Evolutionary conservation across 768 basidiomycete species (phyloP), one percentile per base, ranked within the genome.

Genomic region (Dioszegia crocea): DNA sequence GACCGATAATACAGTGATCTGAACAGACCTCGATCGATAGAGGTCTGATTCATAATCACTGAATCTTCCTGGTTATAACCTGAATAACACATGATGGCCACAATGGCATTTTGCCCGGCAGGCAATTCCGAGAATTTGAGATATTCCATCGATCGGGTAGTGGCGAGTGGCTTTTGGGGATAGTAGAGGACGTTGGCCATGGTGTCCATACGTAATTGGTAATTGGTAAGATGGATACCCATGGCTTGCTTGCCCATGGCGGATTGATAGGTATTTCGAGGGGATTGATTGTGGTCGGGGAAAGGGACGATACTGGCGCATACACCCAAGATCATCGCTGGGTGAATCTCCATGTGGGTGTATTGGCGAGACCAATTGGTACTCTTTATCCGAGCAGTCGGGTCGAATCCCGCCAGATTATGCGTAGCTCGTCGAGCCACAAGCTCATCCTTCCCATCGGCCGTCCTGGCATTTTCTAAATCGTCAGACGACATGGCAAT

Each of bases 181-280:
- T 99, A 99, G 78, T 96, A 99, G 44, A 99, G 83, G 63, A 99
- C 96, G 73, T 99, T 99, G 66, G 94, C 91, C 94, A 98, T 98
- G 10, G 96, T 99, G 77, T 99, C 94, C 91, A 98, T 94, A 19
- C 94, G 91, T 66, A 97, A 88, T 66, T 96, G 84, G 83, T 94
- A 99, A 78, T 98, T 99, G 33, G 94, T 98, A 33, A 98, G 83
- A 79, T 89, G 96, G 65, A 98, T 91, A 50, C 96, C 94, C 94
- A 99, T 99, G 11, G 94, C 94, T 84, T 99, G 94, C 80, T 99
- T 99, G 68, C 96, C 96, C 94, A 99, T 99, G 52, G 94, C 94
- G 44, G 94, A 98, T 80, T 99, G 94, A 74, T 99, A 99, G 3
- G 94, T 99, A 75, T 99, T 99, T 85, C 94, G 96, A 65, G 94